These are phyloP conservation scores for Alternaria dauci DNA, from an alignment of 2,329 filamentous ascomycete genomes.

Conservation along the genomic window DNA sequence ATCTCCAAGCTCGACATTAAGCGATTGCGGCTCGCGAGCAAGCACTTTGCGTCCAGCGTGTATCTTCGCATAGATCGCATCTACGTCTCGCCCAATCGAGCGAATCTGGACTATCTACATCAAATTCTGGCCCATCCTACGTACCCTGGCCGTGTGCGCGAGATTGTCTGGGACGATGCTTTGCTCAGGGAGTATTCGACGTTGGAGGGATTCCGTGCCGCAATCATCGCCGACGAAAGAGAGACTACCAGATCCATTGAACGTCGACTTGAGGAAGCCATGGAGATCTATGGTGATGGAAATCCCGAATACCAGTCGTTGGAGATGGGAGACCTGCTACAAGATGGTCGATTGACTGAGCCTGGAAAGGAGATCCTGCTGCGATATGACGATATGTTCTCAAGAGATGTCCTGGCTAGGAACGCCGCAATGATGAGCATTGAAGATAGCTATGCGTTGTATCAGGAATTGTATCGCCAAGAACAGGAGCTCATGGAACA, in stretches of 20 bases:
- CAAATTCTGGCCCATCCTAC: constrained; percentile 49
- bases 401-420: constrained; percentile 25
- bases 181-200: constrained; percentile 32
- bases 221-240: constrained; percentile 28
- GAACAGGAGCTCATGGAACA: constrained; percentile 44
- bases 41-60: constrained; percentile 25
- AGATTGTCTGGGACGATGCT: constrained; percentile 56
- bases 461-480: constrained; percentile 45
- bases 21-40: constrained; percentile 28
- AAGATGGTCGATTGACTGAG: constrained; percentile 24
- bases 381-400: constrained; percentile 21
- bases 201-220: constrained; percentile 18
- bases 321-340: constrained; percentile 22
- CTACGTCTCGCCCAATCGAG: constrained; percentile 54
- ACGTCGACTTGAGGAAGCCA: constrained; percentile 17
- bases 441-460: constrained; percentile 38
- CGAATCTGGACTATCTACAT: constrained; percentile 51
- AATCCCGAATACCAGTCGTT: constrained; percentile 13
- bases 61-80: constrained; percentile 47
- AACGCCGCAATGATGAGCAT: constrained; percentile 29
- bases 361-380: constrained; percentile 26
- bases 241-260: constrained; percentile 16
- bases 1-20: constrained; percentile 34
- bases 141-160: constrained; percentile 43
- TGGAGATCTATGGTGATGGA: constrained; percentile 10